Conservation (phyloP, 768 basidiomycete species). For the Nevesoporus exiguus region DNA sequence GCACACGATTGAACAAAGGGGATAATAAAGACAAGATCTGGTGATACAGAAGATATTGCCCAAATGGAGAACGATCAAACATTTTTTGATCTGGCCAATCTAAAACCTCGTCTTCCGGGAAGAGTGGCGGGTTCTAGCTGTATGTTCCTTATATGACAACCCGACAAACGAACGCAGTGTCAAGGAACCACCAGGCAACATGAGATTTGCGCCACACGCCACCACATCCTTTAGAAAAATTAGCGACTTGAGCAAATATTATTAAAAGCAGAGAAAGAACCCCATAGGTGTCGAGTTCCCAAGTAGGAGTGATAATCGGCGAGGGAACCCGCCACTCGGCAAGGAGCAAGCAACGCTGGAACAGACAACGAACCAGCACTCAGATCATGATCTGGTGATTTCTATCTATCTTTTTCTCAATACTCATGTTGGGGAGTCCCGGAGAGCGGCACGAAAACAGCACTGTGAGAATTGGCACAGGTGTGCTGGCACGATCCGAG, state of each 20-base stretch:
- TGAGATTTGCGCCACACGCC: too few relatives aligned
- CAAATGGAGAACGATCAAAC: slow-evolving; percentile 1
- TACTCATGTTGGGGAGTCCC: neutral
- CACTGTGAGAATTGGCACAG: neutral
- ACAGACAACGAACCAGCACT: neutral
- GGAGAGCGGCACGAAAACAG: neutral
- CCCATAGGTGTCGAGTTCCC: neutral
- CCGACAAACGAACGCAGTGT: neutral
- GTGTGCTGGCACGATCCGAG: neutral
- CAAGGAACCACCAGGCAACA: neutral
- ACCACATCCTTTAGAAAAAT: too few relatives aligned
- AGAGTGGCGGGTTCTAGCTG: too few relatives aligned
- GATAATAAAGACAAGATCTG: neutral
- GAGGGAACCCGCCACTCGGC: neutral
- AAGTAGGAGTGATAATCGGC: neutral
- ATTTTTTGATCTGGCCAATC: neutral
- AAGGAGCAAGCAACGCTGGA: neutral
- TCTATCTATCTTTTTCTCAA: neutral
- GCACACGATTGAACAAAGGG: neutral
- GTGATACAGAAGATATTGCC: neutral
- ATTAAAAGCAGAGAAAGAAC: neutral
- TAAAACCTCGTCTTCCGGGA: neutral
- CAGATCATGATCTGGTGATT: neutral
- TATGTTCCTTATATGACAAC: too few relatives aligned
- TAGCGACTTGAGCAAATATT: too few relatives aligned